A percentile compares a stretch with the other conserved stretches of the same genome.
These are phyloP conservation scores for Neoascochyta sp. DNA, from an alignment of 2,329 filamentous ascomycete species.

Conservation along the genomic window DNA sequence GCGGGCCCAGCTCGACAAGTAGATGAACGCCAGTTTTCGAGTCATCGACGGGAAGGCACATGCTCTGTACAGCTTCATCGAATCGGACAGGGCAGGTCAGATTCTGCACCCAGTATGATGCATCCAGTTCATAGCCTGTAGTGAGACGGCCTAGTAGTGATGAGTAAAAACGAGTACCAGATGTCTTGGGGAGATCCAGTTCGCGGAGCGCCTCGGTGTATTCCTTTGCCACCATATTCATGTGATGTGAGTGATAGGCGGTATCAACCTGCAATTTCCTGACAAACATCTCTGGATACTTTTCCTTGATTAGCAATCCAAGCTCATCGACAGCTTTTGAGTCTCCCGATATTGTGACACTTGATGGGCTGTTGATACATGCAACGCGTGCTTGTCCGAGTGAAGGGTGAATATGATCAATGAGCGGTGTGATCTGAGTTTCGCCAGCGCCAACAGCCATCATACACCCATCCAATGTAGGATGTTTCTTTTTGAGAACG, in stretches of 20 bases:
- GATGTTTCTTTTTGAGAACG: conserved; percentile 16
- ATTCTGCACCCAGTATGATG: conserved; percentile 24
- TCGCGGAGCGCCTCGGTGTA: conserved; percentile 24
- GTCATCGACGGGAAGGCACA: conserved; percentile 13
- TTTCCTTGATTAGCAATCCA: conserved; percentile 33
- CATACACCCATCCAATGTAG: conserved; percentile 18
- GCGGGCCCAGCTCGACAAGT: conserved; percentile 23
- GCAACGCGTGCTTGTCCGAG: conserved; percentile 17
- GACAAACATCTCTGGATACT: conserved; percentile 36
- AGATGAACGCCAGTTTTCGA: conserved; percentile 14
- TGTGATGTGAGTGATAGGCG: conserved; percentile 44
- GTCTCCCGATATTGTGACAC: conserved; percentile 48
- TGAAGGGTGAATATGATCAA: conserved; percentile 8
- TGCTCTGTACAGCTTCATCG: conserved; percentile 9
- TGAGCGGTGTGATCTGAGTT: conserved; percentile 11
- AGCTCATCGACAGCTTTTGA: conserved; percentile 36
- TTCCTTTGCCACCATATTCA: conserved; percentile 18
- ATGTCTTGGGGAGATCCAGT: conserved; percentile 15
- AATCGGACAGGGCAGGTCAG: conserved; percentile 18
- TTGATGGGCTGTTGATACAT: conserved; percentile 41
- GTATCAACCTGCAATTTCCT: conserved; percentile 42
- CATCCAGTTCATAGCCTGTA: conserved; percentile 8
- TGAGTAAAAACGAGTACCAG: conserved; percentile 14
- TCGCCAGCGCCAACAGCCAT: conserved; percentile 19
- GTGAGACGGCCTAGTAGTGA: conserved; percentile 14